Conservation (phyloP, 2,329 filamentous ascomycete species). For the Alternaria postmessia region DNA sequence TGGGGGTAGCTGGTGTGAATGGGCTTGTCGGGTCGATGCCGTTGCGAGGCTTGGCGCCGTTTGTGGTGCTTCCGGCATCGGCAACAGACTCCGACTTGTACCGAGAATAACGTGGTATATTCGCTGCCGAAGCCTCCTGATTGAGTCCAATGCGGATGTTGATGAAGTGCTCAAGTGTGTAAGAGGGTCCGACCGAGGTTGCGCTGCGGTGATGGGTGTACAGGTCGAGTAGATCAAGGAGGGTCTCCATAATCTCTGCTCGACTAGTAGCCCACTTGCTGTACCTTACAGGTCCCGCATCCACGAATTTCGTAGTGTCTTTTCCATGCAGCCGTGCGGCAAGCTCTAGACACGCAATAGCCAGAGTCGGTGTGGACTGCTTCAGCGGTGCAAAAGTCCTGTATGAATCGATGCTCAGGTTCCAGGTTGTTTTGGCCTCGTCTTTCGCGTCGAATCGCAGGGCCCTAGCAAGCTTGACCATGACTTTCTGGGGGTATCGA, state of each 20-base stretch:
- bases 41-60: constrained; percentile 42
- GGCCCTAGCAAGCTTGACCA: constrained; percentile 78
- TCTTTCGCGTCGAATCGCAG: constrained; percentile 62
- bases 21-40: constrained; percentile 45
- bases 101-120: constrained; percentile 68
- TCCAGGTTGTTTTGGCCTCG: constrained; percentile 75
- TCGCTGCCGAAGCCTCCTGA: constrained; percentile 73
- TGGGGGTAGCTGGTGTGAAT: constrained; percentile 56
- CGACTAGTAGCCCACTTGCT: constrained; percentile 54
- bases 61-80: constrained; percentile 26
- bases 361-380: constrained; percentile 85
- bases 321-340: constrained; percentile 72
- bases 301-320: constrained; percentile 59
- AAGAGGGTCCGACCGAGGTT: constrained; percentile 76
- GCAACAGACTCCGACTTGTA: constrained; percentile 45
- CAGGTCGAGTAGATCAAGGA: constrained; percentile 89
- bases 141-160: constrained; percentile 87
- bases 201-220: constrained; percentile 83
- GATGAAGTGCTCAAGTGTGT: constrained; percentile 81
- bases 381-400: constrained; percentile 93
- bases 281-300: constrained; percentile 58
- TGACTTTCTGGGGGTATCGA: constrained; percentile 82
- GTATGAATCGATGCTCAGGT: constrained; percentile 87
- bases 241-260: constrained; percentile 69
- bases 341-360: constrained; percentile 81